Percentiles rank a stretch among this genome's conserved stretches.
Evolutionary conservation across 2,329 filamentous ascomycete genomes (phyloP).

Genomic region (Sclerotiophoma versabilis): DNA sequence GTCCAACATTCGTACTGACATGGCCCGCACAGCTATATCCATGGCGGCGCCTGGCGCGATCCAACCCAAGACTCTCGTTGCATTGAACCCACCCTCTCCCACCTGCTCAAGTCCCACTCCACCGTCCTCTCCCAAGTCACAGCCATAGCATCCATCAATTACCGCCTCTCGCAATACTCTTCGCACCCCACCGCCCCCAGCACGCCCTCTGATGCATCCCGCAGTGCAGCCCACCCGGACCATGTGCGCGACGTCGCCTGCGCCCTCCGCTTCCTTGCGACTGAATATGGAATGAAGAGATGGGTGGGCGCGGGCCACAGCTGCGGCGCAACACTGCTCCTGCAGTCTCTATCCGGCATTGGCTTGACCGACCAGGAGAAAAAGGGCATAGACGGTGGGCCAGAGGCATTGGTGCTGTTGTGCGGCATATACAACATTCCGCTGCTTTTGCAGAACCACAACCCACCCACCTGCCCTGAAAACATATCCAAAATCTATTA

Average conservation of each 20-base stretch:
- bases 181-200: constrained; percentile 54
- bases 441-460: constrained; percentile 57
- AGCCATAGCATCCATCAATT: constrained; percentile 70
- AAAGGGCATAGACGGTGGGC: not conserved
- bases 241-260: constrained; percentile 65
- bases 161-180: constrained; percentile 65
- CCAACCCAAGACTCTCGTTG: constrained; percentile 49
- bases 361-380: constrained; percentile 11
- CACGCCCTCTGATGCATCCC: constrained; percentile 55
- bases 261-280: constrained; percentile 60
- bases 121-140: constrained; percentile 51
- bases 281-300: constrained; percentile 52
- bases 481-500: constrained; percentile 59
- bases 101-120: constrained; percentile 40
- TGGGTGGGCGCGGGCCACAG: constrained; percentile 70
- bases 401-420: constrained; percentile 63
- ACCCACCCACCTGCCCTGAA: constrained; percentile 36
- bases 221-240: constrained; percentile 64
- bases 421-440: constrained; percentile 73
- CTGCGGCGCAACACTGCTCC: constrained; percentile 68
- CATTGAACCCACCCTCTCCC: constrained; percentile 47
- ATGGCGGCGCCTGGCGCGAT: constrained; percentile 60
- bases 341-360: constrained; percentile 58
- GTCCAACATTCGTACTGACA: not conserved
- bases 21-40: constrained; percentile 49